Percentiles rank a stretch among this genome's conserved stretches.
phyloP scores from a whole-genome alignment of 345 rosid species.

The Bruguiera sexangula region DNA sequence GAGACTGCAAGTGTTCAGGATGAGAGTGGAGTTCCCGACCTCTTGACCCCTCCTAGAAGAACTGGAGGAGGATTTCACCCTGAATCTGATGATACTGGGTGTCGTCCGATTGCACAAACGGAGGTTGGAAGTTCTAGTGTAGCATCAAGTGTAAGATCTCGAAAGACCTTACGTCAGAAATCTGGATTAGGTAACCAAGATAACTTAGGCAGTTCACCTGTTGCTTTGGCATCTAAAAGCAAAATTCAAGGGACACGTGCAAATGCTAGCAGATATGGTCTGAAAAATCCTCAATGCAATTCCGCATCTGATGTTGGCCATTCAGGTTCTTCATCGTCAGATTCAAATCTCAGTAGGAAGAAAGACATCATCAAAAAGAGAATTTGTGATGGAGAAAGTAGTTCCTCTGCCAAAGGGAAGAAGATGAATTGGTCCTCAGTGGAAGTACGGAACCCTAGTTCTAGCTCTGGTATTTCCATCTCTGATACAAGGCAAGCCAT shows the following conservation, averaged over 20 bases:
- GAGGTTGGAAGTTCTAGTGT: conserved; percentile 52
- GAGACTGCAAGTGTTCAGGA: conserved; percentile 61
- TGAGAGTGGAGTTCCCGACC: conserved; percentile 46
- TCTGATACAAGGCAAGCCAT: conserved; percentile 60
- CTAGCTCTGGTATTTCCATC: conserved; percentile 44
- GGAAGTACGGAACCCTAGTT: conserved; percentile 38
- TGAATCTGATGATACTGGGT: conserved; percentile 33
- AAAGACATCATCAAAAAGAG: conserved; percentile 46
- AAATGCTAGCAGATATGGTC: conserved; percentile 40
- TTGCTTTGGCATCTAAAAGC: conserved; percentile 38
- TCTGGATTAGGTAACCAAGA: conserved; percentile 44
- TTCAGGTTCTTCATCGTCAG: conserved; percentile 47
- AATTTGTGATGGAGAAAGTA: conserved; percentile 60
- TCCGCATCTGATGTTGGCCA: conserved; percentile 48
- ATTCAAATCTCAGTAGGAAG: conserved; percentile 42
- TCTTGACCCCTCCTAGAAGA: background rate
- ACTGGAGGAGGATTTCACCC: conserved; percentile 29
- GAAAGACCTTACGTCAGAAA: conserved; percentile 39
- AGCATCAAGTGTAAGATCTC: conserved; percentile 46
- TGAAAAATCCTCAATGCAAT: conserved; percentile 52
- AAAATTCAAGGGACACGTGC: conserved; percentile 37
- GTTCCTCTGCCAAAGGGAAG: conserved; percentile 59
- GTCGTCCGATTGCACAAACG: conserved; percentile 19
- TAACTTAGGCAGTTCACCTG: conserved; percentile 30
- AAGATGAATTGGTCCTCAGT: conserved; percentile 43